Conservation (phyloP, 305 asterid species). For the Solanum hybrid region DNA sequence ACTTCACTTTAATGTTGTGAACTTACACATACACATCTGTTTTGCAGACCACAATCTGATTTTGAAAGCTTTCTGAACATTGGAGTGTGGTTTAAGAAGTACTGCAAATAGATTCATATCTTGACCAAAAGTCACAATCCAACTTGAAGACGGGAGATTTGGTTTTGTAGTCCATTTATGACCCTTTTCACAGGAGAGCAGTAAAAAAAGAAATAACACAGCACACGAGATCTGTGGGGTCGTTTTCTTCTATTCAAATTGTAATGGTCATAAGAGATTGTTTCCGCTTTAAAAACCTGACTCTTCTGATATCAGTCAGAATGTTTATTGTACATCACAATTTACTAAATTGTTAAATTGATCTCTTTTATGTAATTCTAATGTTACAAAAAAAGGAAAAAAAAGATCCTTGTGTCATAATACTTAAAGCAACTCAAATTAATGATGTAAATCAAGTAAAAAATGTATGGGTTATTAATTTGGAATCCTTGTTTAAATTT, state of each 20-base stretch:
- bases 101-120: slow-evolving; percentile 30
- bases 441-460: background rate
- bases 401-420: background rate
- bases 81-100: slow-evolving; percentile 70
- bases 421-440: background rate
- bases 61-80: slow-evolving; percentile 73
- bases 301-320: background rate
- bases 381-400: background rate
- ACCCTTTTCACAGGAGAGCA: background rate
- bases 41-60: slow-evolving; percentile 66
- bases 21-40: background rate
- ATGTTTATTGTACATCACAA: background rate
- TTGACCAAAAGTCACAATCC: background rate
- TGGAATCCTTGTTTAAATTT: background rate
- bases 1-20: background rate
- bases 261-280: background rate
- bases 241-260: background rate
- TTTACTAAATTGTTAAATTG: background rate
- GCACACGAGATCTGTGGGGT: background rate
- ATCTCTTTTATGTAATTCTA: background rate
- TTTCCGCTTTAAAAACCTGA: background rate
- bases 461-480: background rate
- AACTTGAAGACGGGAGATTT: background rate
- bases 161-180: background rate
- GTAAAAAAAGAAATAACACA: background rate